Percentiles rank a stretch among this genome's conserved stretches.
These are phyloP conservation scores for Wolfiporia cocos DNA, from an alignment of 1,284 basidiomycete species.

Conservation along the genomic window DNA sequence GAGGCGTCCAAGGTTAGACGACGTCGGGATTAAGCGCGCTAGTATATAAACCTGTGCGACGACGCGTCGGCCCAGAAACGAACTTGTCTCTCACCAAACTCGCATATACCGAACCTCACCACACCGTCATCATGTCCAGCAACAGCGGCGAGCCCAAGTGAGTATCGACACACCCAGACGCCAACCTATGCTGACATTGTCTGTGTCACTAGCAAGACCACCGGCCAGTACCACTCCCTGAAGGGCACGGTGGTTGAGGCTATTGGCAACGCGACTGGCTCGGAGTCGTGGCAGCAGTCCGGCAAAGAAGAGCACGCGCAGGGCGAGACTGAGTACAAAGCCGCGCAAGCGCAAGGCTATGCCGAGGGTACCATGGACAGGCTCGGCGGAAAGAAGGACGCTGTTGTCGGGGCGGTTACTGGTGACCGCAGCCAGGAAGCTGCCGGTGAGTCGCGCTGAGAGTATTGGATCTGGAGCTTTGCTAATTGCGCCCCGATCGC, in stretches of 20 bases:
- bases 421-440: conserved; percentile 61
- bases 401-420: conserved; percentile 56
- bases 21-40: no score
- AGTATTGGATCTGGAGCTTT: neutral
- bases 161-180: neutral
- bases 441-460: conserved; percentile 36
- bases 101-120: neutral
- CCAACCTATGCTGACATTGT: neutral
- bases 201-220: conserved; percentile 41
- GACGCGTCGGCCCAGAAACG: neutral
- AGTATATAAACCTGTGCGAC: neutral
- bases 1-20: neutral
- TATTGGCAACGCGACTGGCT: conserved; percentile 45
- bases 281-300: conserved; percentile 40
- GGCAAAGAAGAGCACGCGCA: conserved; percentile 62
- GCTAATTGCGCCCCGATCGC: neutral
- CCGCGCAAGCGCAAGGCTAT: conserved; percentile 48
- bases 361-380: conserved; percentile 56
- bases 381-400: conserved; percentile 59
- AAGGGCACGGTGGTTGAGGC: conserved; percentile 60
- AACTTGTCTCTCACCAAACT: neutral
- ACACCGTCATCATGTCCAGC: neutral
- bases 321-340: conserved; percentile 58
- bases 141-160: conserved; percentile 16
- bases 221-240: conserved; percentile 55